phyloP scores from a whole-genome alignment of 2,329 filamentous ascomycete species.

The Didymella arachidicola region DNA sequence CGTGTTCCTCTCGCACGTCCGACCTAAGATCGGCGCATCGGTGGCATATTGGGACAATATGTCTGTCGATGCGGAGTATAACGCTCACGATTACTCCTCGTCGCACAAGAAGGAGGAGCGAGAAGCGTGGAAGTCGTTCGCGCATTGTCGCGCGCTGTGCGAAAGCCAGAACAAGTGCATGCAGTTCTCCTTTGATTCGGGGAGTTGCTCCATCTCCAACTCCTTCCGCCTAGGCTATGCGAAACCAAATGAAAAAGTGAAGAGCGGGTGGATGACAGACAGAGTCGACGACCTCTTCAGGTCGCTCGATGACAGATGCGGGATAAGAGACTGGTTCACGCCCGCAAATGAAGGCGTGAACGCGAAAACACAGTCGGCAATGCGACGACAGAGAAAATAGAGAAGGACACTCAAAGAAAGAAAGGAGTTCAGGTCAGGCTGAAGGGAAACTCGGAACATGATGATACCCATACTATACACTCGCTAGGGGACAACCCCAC shows the following conservation, averaged over 20 bases:
- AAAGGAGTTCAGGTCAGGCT: slow-evolving; percentile 3
- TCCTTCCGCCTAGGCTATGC: slow-evolving; percentile 45
- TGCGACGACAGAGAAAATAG: slow-evolving; percentile 24
- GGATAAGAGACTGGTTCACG: slow-evolving; percentile 46
- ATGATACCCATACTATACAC: slow-evolving; percentile 26
- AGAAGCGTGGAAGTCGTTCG: slow-evolving; percentile 48
- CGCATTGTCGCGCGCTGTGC: slow-evolving; percentile 46
- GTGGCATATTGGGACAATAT: slow-evolving; percentile 48
- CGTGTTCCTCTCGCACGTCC: slow-evolving; percentile 47
- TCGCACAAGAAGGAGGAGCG: slow-evolving; percentile 35
- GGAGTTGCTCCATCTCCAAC: slow-evolving; percentile 41
- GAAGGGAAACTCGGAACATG: slow-evolving; percentile 2
- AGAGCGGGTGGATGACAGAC: slow-evolving; percentile 49
- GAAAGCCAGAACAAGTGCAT: slow-evolving; percentile 45
- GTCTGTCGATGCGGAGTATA: slow-evolving; percentile 47
- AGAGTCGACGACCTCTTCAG: slow-evolving; percentile 46
- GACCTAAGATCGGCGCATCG: slow-evolving; percentile 37
- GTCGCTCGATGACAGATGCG: slow-evolving; percentile 42
- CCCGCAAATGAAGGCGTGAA: slow-evolving; percentile 31
- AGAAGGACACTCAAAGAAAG: slow-evolving; percentile 3
- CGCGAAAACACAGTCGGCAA: slow-evolving; percentile 23
- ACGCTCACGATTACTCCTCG: slow-evolving; percentile 41
- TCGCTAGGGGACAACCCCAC: slow-evolving; percentile 15
- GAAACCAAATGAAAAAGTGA: slow-evolving; percentile 37
- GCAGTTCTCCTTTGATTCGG: slow-evolving; percentile 47